Evolutionary conservation across 2,329 filamentous ascomycete species (phyloP), one percentile per base, ranked within the genome.

Genomic region (Penicillium crustosum): DNA sequence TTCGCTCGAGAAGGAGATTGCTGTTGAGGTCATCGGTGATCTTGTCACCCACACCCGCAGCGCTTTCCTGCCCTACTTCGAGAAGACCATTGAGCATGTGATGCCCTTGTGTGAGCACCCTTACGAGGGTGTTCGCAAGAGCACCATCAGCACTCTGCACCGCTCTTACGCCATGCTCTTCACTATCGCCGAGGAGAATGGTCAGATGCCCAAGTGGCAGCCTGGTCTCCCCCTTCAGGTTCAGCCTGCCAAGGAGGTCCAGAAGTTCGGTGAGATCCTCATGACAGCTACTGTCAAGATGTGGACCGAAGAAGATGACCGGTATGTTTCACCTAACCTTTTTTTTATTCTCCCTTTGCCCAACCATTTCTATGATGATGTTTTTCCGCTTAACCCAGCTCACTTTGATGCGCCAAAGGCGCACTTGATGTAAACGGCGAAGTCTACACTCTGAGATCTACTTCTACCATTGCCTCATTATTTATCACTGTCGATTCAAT

Each of bases 1-100:
- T 55, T 91, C 93, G 25, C 85, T 96, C 68, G 94, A 97, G 82
- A 97, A 97, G 79, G 94, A 99, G 78, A 95, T 97, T 68, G 93
- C 94, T 38, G 86, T 96, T 44, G 94, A 99, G 75, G 93, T 97
- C 6, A 84, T 97, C 36, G 94, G 93, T 63, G 94, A 99, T 71
- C 86, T 99, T 61, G 88, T 97, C 69, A 89, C 90, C 47, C 88
- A 95, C 79, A 91, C 91, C 48, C 92, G 91, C 75, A 84, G 85
- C 70, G 85, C 89, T 65, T 91, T 86, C 73, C 83, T 95, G 65
- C 87, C 90, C 6, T 96, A 93, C 75, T 89, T 97, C 61, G 88
- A 96, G 79, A 89, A 91, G 81, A 91, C 91, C 8, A 86, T 99
- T 61, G 89, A 91, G 76, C 87, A 87, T 63, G 85, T 96, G 31